Conservation (phyloP, 1,284 basidiomycete species). For the Pseudomicrostroma phylloplanum region DNA sequence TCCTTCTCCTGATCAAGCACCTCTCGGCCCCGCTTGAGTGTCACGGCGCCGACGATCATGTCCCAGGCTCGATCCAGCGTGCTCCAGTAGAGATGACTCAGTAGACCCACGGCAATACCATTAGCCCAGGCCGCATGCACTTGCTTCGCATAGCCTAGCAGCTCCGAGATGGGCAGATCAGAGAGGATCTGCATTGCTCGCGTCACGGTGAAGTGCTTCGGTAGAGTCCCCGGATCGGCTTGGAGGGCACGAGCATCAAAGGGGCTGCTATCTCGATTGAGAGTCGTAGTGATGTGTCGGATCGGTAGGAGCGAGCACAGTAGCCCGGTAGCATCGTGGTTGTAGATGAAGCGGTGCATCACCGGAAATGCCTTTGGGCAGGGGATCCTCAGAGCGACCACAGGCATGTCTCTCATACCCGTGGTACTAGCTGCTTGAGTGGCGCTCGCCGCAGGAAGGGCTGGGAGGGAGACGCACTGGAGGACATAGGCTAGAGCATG, state of each 20-base stretch:
- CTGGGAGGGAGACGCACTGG: slow-evolving; percentile 17
- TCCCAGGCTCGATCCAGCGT: slow-evolving; percentile 16
- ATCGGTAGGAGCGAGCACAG: slow-evolving; percentile 12
- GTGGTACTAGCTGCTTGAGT: not conserved
- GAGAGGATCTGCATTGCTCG: slow-evolving; percentile 12
- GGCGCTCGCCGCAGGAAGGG: not conserved
- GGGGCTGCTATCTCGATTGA: not conserved
- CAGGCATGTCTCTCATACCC: slow-evolving; percentile 1
- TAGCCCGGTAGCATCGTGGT: slow-evolving; percentile 9
- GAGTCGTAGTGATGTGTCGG: slow-evolving; percentile 3
- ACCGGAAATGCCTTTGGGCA: slow-evolving; percentile 6
- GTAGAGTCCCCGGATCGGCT: not conserved
- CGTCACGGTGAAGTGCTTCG: not conserved
- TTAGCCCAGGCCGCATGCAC: slow-evolving; percentile 17
- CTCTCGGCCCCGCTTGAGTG: slow-evolving; percentile 1
- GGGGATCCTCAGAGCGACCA: slow-evolving; percentile 12
- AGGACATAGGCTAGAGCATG: slow-evolving; percentile 17
- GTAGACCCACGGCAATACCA: slow-evolving; percentile 17
- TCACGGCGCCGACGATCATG: slow-evolving; percentile 13
- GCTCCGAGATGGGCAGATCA: not conserved
- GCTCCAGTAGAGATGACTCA: slow-evolving; percentile 11
- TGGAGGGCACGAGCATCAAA: not conserved
- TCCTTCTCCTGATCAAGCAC: not conserved
- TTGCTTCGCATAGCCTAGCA: slow-evolving; percentile 6
- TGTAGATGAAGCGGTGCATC: slow-evolving; percentile 17